A percentile compares a stretch with the other conserved stretches of the same genome.
These are phyloP conservation scores for Plasmodium adleri DNA, from an alignment of 169 alveolate genomes.

Conservation along the genomic window DNA sequence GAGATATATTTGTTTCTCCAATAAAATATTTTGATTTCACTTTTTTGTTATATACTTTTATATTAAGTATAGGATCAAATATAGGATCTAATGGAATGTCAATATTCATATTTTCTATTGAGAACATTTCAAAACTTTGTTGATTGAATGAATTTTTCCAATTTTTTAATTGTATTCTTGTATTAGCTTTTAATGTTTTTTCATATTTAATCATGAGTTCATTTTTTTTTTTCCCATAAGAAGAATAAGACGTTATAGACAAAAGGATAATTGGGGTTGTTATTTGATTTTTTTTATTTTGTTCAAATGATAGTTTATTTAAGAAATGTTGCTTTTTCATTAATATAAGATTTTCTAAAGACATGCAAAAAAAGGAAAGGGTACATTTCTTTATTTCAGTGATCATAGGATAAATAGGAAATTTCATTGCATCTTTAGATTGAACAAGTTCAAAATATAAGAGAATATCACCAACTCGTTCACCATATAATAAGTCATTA, in stretches of 20 bases:
- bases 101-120: conserved; percentile 83
- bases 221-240: conserved; percentile 71
- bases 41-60: conserved; percentile 84
- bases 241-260: conserved; percentile 73
- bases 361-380: conserved; percentile 83
- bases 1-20: conserved; percentile 85
- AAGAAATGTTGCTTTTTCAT: conserved; percentile 64
- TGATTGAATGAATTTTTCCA: conserved; percentile 86
- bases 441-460: conserved; percentile 88
- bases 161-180: conserved; percentile 80
- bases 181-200: conserved; percentile 71
- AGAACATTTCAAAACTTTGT: conserved; percentile 89
- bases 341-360: conserved; percentile 84
- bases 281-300: background rate
- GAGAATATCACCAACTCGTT: conserved; percentile 86
- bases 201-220: conserved; percentile 79
- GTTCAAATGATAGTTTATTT: background rate
- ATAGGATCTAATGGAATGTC: conserved; percentile 90
- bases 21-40: conserved; percentile 83
- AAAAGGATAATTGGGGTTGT: conserved; percentile 58
- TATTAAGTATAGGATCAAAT: conserved; percentile 89
- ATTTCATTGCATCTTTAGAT: conserved; percentile 84
- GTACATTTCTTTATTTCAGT: conserved; percentile 87
- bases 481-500: conserved; percentile 39
- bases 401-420: conserved; percentile 90